A percentile compares a stretch with the other conserved stretches of the same genome.
Conservation (phyloP, 2,329 filamentous ascomycete genomes). For the Fusarium lateritium region DNA sequence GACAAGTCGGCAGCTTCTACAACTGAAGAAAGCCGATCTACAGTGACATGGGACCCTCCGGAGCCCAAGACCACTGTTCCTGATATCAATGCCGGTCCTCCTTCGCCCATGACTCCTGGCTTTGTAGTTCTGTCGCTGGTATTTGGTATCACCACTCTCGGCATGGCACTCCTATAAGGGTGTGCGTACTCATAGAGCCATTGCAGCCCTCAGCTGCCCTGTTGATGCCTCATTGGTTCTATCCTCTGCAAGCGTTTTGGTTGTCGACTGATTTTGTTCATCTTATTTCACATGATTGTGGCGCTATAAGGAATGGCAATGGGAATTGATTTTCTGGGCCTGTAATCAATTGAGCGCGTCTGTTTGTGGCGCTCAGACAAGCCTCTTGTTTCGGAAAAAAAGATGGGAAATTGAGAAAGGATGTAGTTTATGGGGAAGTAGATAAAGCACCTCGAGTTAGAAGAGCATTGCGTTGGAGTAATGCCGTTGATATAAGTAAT, state of each 20-base stretch:
- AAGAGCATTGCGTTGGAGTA: slow-evolving; percentile 29
- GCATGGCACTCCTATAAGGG: slow-evolving; percentile 41
- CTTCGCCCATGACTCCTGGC: slow-evolving; percentile 41
- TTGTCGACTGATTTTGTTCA: slow-evolving; percentile 14
- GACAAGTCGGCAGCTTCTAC: slow-evolving; percentile 30
- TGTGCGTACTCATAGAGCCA: not conserved
- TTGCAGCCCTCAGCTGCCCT: not conserved
- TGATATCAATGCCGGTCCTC: slow-evolving; percentile 41
- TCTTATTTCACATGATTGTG: slow-evolving; percentile 29
- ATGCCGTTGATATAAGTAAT: slow-evolving; percentile 12
- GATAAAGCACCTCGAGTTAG: slow-evolving; percentile 3
- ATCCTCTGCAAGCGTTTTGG: slow-evolving; percentile 15
- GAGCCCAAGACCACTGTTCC: slow-evolving; percentile 40
- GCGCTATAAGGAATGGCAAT: slow-evolving; percentile 36
- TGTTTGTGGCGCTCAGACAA: slow-evolving; percentile 45
- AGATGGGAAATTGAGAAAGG: slow-evolving; percentile 27
- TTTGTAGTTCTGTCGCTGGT: slow-evolving; percentile 45
- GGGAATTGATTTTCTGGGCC: slow-evolving; percentile 18
- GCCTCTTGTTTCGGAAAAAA: slow-evolving; percentile 29
- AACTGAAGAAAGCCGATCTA: slow-evolving; percentile 23
- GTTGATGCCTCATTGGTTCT: slow-evolving; percentile 4
- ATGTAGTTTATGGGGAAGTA: not conserved
- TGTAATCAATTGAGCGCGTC: slow-evolving; percentile 27
- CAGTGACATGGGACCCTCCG: slow-evolving; percentile 43
- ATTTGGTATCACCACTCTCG: slow-evolving; percentile 45